Evolutionary conservation across 2,329 filamentous ascomycete species (phyloP).

Genomic region (Eurotiales sp.): DNA sequence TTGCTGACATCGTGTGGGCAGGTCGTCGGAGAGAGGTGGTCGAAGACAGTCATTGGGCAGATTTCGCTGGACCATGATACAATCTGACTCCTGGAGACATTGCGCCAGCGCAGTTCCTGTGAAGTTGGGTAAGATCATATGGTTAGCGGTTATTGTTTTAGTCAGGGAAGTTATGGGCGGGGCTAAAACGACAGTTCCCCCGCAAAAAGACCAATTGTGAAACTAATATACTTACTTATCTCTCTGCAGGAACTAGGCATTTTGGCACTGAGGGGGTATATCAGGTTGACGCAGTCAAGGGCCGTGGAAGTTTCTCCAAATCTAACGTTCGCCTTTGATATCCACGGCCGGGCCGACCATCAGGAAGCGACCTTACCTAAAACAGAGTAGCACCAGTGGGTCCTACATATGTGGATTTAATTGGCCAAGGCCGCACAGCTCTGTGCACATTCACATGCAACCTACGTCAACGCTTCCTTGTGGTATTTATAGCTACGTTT

Average conservation of each 20-base stretch:
- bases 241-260: slow-evolving; percentile 98
- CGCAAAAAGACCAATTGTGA: not conserved
- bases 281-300: not conserved
- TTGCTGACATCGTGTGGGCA: slow-evolving; percentile 87
- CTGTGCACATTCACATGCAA: slow-evolving; percentile 13
- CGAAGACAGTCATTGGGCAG: slow-evolving; percentile 83
- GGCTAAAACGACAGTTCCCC: too few relatives aligned
- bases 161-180: not conserved
- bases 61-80: slow-evolving; percentile 88
- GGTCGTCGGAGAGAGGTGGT: slow-evolving; percentile 71
- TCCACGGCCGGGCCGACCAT: too few relatives aligned
- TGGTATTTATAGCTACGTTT: too few relatives aligned
- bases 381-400: not conserved
- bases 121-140: slow-evolving; percentile 19
- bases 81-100: slow-evolving; percentile 95
- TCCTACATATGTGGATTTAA: not conserved
- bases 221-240: slow-evolving; percentile 64
- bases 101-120: slow-evolving; percentile 84
- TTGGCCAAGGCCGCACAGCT: not conserved
- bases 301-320: too few relatives aligned
- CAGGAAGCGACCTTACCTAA: not conserved
- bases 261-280: not conserved
- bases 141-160: slow-evolving; percentile 12
- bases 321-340: too few relatives aligned
- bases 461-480: slow-evolving; percentile 1